Percentiles rank a stretch among this genome's conserved stretches.
These are phyloP conservation scores for Cladosporium sp. DNA, from an alignment of 2,329 filamentous ascomycete genomes.

Conservation along the genomic window DNA sequence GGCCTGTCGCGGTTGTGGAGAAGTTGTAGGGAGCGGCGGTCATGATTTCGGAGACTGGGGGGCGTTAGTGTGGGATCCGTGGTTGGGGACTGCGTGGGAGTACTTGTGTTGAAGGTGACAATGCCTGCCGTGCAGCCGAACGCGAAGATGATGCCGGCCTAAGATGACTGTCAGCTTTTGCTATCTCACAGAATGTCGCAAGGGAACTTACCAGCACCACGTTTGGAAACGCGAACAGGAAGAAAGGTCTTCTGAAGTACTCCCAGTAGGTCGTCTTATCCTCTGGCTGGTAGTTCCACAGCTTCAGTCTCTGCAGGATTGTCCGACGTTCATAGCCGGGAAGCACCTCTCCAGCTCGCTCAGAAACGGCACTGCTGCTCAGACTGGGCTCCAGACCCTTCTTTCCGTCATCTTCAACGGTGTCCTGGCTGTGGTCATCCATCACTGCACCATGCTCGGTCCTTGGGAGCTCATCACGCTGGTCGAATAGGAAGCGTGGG, in stretches of 20 bases:
- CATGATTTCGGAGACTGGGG: conserved; percentile 31
- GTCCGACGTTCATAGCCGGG: conserved; percentile 17
- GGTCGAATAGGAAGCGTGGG: conserved; percentile 27
- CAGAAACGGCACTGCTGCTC: background rate
- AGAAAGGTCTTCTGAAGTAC: conserved; percentile 36
- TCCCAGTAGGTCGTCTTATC: conserved; percentile 34
- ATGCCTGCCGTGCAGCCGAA: conserved; percentile 38
- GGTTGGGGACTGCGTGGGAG: background rate
- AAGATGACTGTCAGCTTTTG: background rate
- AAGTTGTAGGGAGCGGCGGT: conserved; percentile 33
- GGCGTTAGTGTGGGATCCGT: background rate
- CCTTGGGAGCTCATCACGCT: background rate
- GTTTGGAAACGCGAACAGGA: conserved; percentile 35
- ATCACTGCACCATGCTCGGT: background rate
- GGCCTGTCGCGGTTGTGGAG: conserved; percentile 29
- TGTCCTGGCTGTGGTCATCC: background rate
- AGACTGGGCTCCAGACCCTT: background rate
- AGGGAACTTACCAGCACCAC: conserved; percentile 27
- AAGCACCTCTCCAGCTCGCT: conserved; percentile 5
- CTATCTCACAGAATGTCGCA: background rate
- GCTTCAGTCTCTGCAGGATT: conserved; percentile 19
- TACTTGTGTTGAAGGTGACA: conserved; percentile 34
- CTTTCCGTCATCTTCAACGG: conserved; percentile 2
- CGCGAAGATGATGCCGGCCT: conserved; percentile 35
- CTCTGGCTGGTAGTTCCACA: conserved; percentile 25